Conservation (phyloP, 345 rosid species). For the Psidium friedrichsthalianum region DNA sequence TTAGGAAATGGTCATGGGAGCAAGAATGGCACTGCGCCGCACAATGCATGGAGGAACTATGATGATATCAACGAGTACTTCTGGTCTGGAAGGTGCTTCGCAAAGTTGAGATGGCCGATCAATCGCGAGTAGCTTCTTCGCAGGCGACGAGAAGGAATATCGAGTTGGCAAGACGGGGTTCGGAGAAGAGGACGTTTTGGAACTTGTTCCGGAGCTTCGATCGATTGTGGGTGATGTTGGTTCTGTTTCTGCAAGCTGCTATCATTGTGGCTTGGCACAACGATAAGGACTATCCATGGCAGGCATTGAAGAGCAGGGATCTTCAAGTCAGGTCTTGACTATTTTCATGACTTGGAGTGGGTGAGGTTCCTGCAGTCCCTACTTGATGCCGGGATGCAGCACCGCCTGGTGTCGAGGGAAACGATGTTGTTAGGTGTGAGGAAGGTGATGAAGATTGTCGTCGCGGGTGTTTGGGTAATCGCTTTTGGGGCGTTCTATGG, state of each 20-base stretch:
- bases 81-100: constrained; percentile 82
- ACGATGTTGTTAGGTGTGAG: constrained; percentile 43
- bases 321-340: constrained; percentile 62
- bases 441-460: constrained; percentile 60
- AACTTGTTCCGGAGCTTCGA: constrained; percentile 75
- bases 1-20: constrained; percentile 41
- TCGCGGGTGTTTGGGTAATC: constrained; percentile 53
- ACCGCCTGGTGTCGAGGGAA: constrained; percentile 62
- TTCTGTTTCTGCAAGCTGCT: constrained; percentile 62
- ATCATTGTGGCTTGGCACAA: constrained; percentile 68
- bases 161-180: constrained; percentile 79
- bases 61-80: constrained; percentile 85
- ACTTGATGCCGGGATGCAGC: constrained; percentile 85
- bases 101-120: constrained; percentile 62
- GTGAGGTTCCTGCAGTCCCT: constrained; percentile 57
- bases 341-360: constrained; percentile 77
- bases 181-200: constrained; percentile 77
- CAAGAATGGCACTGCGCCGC: constrained; percentile 58
- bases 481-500: constrained; percentile 58
- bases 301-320: constrained; percentile 38
- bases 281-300: constrained; percentile 27
- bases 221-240: constrained; percentile 61
- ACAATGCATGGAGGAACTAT: constrained; percentile 83
- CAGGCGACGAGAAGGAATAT: constrained; percentile 10
- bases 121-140: constrained; percentile 40